These are phyloP conservation scores for Carex pumila DNA, from an alignment of 176 grass and related monocot genomes.

Conservation along the genomic window DNA sequence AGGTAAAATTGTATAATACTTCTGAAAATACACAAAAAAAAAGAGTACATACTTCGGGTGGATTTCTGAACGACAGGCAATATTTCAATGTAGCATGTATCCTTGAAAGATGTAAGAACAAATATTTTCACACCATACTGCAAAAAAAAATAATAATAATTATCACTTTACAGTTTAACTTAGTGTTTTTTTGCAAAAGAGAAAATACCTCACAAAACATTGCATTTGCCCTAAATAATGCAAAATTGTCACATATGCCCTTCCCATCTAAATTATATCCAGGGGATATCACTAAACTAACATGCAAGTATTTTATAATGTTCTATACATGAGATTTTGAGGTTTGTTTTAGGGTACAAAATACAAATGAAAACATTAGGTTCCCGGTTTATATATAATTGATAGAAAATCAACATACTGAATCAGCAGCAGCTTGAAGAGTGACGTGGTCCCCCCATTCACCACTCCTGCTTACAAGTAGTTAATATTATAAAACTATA, in stretches of 20 bases:
- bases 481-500: conserved; percentile 7
- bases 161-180: not conserved
- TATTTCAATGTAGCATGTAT: conserved; percentile 94
- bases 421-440: conserved; percentile 89
- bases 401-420: conserved; percentile 39
- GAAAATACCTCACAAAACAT: not conserved
- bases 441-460: conserved; percentile 99
- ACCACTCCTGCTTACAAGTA: conserved; percentile 44
- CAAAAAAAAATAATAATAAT: conserved; percentile 16
- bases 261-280: not conserved
- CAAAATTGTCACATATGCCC: not conserved
- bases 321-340: not conserved
- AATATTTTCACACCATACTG: conserved; percentile 98
- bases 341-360: not conserved
- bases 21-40: not conserved
- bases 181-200: not conserved
- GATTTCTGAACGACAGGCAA: conserved; percentile 67
- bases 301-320: not conserved
- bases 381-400: not conserved
- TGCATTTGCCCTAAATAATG: not conserved
- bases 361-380: not conserved
- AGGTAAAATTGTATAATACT: not conserved
- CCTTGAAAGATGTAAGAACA: conserved; percentile 91
- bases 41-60: conserved; percentile 40
- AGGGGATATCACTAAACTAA: not conserved